These are phyloP conservation scores for Penicillium sp. DNA, from an alignment of 2,329 filamentous ascomycete species.

Conservation along the genomic window DNA sequence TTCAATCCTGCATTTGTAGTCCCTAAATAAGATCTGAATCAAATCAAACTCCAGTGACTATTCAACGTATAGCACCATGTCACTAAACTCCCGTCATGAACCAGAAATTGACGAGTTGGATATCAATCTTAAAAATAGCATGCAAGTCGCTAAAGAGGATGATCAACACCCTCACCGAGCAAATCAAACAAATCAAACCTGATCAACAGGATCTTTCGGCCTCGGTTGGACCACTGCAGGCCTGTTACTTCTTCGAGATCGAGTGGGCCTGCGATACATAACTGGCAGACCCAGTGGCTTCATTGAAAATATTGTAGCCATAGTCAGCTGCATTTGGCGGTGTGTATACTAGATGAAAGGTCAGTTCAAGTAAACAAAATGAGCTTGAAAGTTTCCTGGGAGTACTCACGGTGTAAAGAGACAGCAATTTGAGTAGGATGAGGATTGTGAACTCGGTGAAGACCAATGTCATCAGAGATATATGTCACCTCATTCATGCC, in stretches of 20 bases:
- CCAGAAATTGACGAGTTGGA: not conserved
- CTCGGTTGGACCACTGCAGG: not conserved
- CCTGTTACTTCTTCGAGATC: not conserved
- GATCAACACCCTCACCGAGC: not conserved
- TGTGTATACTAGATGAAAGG: conserved; percentile 27
- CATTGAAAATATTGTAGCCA: conserved; percentile 34
- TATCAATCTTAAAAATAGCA: not conserved
- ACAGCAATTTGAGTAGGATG: conserved; percentile 28
- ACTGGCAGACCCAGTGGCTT: conserved; percentile 27
- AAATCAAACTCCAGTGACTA: not conserved
- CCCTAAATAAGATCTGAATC: not conserved
- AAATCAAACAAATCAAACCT: not conserved
- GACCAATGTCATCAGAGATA: conserved; percentile 33
- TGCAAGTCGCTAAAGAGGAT: not conserved
- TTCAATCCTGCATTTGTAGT: not conserved
- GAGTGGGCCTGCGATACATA: conserved; percentile 28
- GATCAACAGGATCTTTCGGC: not conserved
- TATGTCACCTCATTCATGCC: conserved; percentile 32
- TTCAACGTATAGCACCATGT: not conserved
- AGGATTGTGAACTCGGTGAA: conserved; percentile 34
- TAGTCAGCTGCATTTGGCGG: conserved; percentile 36
- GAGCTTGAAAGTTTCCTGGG: too few relatives aligned
- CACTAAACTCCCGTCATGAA: not conserved
- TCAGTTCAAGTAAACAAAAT: too few relatives aligned
- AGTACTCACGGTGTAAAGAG: conserved; percentile 31